Evolutionary conservation across 768 basidiomycete species (phyloP), one percentile per base, ranked within the genome.

Genomic region (Collybiopsis confluens): DNA sequence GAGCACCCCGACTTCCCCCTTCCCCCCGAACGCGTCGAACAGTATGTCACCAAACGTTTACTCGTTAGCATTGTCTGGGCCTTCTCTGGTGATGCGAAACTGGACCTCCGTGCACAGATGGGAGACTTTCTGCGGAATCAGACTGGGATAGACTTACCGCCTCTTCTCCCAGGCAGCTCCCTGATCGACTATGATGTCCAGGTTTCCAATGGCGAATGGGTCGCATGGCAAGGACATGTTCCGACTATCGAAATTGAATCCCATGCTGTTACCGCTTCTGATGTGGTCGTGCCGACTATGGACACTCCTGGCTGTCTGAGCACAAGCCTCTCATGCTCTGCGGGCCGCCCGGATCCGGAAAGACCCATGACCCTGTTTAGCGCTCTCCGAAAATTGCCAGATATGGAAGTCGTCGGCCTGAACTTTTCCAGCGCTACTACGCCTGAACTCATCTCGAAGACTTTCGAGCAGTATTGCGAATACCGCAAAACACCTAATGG

Each of bases 361-460:
- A 99, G 74, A 99, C 97, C n/a, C 5, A 99, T 99, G 97, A 98
- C 97, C 0, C 76, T 99, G 18, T 98, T 99, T 74, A 97, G 93
- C 61, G 97, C 97, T 9, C 80, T 99, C 27, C 86, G 97, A 54
- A 98, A 98, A 68, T 80, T 98, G 35, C 95, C 97, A 1, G 93
- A 98, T 70, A 94, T 99, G 88, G 97, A 99, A 64, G 93, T 98
- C 42, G 95, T 98, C 60, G 97, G 97, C 44, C 84, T 99, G 61
- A 99, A 99, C 72, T 99, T 99, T 70, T 99, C 97, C 28, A 97
- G 93, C 67, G 97, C 97, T 16, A 98, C 97, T 0, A 98, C 94
- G 1, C 97, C 97, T 0, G 97, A 98, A 65, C 81, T 99, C 26
- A 96, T 99, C 57, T 81, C 98, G 59, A 98, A 98, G 81, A 98